A percentile compares a stretch with the other conserved stretches of the same genome.
Evolutionary conservation across 1,284 basidiomycete genomes (phyloP).

Genomic region (Pseudozyma thailandica): DNA sequence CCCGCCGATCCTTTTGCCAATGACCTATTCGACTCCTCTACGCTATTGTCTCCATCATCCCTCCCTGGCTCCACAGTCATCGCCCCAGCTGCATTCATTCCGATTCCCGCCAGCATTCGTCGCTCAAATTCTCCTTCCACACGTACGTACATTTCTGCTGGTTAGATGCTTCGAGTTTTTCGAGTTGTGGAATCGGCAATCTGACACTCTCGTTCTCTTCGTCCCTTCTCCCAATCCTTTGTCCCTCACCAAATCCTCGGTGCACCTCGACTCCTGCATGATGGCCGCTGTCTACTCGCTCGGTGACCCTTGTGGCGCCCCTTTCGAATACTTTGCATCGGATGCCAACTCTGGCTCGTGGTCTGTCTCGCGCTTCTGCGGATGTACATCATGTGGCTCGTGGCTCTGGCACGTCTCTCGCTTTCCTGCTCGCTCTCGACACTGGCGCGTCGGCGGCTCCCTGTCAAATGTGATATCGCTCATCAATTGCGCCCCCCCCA

Average conservation of each 20-base stretch:
- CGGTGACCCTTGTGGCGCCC: neutral
- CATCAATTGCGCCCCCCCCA: conserved; percentile 18
- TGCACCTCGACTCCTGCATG: neutral
- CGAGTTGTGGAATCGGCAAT: neutral
- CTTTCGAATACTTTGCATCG: neutral
- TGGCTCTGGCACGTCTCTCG: conserved; percentile 25
- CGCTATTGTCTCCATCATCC: neutral
- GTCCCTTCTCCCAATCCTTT: too few relatives aligned
- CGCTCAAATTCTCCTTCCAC: conserved; percentile 6
- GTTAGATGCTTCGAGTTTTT: neutral
- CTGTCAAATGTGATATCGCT: conserved; percentile 29
- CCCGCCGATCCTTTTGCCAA: conserved; percentile 19
- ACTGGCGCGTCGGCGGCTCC: conserved; percentile 19
- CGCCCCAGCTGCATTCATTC: conserved; percentile 14
- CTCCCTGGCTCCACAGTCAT: conserved; percentile 8
- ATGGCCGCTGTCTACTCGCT: neutral
- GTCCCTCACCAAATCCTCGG: neutral
- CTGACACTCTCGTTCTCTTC: neutral
- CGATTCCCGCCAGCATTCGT: conserved; percentile 5
- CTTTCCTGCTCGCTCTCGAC: conserved; percentile 2
- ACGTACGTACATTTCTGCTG: conserved; percentile 13
- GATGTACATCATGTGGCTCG: conserved; percentile 19
- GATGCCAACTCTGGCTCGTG: neutral
- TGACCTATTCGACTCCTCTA: neutral
- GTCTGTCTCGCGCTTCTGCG: conserved; percentile 9